Evolutionary conservation across 495 filamentous ascomycete species (phyloP), one percentile per base, ranked within the genome.

Genomic region (Tuber melanosporum): DNA sequence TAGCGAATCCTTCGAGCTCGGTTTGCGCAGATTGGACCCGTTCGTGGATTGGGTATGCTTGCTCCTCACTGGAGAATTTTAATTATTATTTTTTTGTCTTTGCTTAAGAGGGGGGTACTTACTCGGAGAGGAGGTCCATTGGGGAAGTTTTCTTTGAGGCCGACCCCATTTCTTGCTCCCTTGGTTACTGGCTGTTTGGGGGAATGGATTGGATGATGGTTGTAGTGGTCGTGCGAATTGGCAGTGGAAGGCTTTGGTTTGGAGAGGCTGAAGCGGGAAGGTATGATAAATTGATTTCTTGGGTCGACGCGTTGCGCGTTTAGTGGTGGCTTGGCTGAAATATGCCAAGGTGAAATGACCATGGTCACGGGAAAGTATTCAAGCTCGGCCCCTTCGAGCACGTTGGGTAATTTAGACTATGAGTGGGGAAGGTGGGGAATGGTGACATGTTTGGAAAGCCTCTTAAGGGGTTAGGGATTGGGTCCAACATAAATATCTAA

Each of bases 11-110:
- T 4, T 70, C 46, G 26, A 76, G 69, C 0, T 49, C 42, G 20
- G 70, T 69, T 75, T 81, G 71, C 39, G 43, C 41, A 42, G 74
- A 52, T 20, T 74, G 74, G 62, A 77, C 62, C 7, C 82, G 81
- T 66, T 81, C 73, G 3, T 52, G 70, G 32, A 70, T 26, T 12
- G 79, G n/a, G 62, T 75, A 74, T 26, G 71, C 73, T 71, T 73
- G 69, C 39, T 62, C 45, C 15, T 43, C 71, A 32, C 78, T 80
- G 19, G 19, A 26, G 26, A 36, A 20, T 19, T 66, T 66, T 32
- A 36, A 7, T 66, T n/a, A n/a, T 36, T 7, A 7, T 19, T 66
- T 36, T 57, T 19, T 36, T 36, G 12, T 17, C 26, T 26, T 66
- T 36, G 26, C 57, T 19, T 66, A 36, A 26, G 32, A 7, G 5